These are phyloP conservation scores for Colletotrichum orchidophilum DNA, from an alignment of 2,329 filamentous ascomycete species.

Conservation along the genomic window DNA sequence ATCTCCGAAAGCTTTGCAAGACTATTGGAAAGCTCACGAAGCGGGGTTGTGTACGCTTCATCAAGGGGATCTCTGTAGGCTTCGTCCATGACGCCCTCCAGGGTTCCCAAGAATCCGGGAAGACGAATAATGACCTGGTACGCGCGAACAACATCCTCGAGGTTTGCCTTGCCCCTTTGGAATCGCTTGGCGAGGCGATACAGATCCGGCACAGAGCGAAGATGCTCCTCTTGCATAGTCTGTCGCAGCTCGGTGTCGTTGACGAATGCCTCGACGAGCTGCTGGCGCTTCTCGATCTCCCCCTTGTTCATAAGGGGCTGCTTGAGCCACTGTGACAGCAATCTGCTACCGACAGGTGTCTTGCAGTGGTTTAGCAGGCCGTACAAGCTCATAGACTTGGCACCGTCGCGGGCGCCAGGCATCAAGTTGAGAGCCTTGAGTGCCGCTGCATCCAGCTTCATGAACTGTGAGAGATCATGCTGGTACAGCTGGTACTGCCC, in stretches of 20 bases:
- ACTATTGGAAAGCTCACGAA: constrained; percentile 79
- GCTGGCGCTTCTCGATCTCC: constrained; percentile 91
- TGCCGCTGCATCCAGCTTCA: constrained; percentile 97
- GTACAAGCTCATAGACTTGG: constrained; percentile 97
- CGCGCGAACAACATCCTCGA: constrained; percentile 94
- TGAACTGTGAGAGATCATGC: constrained; percentile 95
- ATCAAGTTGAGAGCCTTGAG: constrained; percentile 95
- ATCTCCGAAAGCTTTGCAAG: constrained; percentile 92
- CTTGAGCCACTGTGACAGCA: constrained; percentile 96
- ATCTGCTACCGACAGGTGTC: constrained; percentile 88
- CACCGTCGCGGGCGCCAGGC: constrained; percentile 91
- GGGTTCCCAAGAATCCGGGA: constrained; percentile 86
- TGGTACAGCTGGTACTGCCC: constrained; percentile 98
- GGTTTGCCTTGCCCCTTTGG: constrained; percentile 86
- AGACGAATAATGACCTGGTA: constrained; percentile 95
- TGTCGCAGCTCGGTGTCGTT: constrained; percentile 92
- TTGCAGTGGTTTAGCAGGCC: constrained; percentile 97
- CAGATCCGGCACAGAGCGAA: constrained; percentile 91
- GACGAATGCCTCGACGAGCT: constrained; percentile 94
- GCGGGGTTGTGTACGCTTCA: constrained; percentile 84
- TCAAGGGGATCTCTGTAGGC: constrained; percentile 89
- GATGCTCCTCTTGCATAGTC: constrained; percentile 95
- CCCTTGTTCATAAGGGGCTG: constrained; percentile 92
- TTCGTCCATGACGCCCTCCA: constrained; percentile 96
- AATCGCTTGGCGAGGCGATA: constrained; percentile 95